Evolutionary conservation across 2,329 filamentous ascomycete genomes (phyloP), one percentile per base, ranked within the genome.

Genomic region (Cucurbitaria berberidis): DNA sequence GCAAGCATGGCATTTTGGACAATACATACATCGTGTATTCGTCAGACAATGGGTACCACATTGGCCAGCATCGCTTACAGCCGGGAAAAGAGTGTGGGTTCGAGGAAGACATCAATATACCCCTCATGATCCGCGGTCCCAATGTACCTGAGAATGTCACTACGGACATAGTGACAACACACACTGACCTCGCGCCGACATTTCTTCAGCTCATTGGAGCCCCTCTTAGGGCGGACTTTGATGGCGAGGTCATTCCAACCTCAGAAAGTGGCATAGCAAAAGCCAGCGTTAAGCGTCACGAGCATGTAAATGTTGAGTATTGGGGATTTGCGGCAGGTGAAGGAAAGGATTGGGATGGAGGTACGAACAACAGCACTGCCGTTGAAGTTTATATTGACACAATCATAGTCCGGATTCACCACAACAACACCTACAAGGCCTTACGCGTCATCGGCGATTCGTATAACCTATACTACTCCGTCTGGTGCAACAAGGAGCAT

Each of bases 401-500:
- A 16, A 18, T 5, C 13, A 13, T 34, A 55, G 48, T 45, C 21
- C 47, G 44, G 4, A 21, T 49, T 19, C 42, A 59, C 16, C 32
- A 13, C 22, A 80, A 80, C 56, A 86, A 87, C 59, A 87, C 84
- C 0, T 88, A 87, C 76, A 87, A 88, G 70, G 80, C 78, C 0
- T 60, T 86, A 18, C 79, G 85, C n/a, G 70, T 88, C 5, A 76
- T 85, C 3, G 74, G 80, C 0, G 67, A 79, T 2, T 71, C 74
- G 4, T 89, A 89, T 63, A 84, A 82, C 62, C 67, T 89, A 5
- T 84, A 86, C 55, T 90, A 90, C 62, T 81, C 85, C 0, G 84
- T 89, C 0, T 90, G 87, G 86, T 90, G 88, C 64, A 87, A 75
- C 13, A 85, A 85, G 45, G 86, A 89, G 63, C 82, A 84, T 49